phyloP scores from a whole-genome alignment of 2,329 filamentous ascomycete species.

The Xylariaceae sp. region DNA sequence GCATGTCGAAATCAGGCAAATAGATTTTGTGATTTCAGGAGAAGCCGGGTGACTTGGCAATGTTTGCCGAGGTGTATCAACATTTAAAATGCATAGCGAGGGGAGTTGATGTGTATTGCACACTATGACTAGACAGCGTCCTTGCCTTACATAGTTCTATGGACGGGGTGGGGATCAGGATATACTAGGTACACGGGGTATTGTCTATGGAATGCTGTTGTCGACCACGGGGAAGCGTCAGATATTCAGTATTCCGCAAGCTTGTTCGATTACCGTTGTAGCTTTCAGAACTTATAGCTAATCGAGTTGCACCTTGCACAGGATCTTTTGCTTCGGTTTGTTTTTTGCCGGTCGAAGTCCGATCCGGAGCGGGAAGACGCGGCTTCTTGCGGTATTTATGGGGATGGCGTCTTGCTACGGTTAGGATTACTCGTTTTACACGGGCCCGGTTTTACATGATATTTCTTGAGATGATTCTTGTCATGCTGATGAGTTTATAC shows the following conservation, averaged over 20 bases:
- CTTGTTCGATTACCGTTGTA: neutral
- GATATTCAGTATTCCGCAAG: neutral
- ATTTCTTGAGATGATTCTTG: neutral
- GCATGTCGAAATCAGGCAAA: slow-evolving; percentile 30
- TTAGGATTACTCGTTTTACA: neutral
- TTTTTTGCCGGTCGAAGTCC: neutral
- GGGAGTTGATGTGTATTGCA: slow-evolving; percentile 14
- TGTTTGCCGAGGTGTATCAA: slow-evolving; percentile 9
- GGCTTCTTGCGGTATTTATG: slow-evolving; percentile 6
- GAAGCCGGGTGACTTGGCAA: neutral
- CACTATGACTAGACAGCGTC: neutral
- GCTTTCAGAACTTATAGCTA: neutral
- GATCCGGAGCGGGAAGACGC: slow-evolving; percentile 8
- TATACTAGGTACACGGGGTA: neutral
- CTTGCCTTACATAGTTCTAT: neutral
- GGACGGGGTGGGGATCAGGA: neutral
- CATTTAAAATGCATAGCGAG: slow-evolving; percentile 24
- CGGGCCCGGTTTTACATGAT: neutral
- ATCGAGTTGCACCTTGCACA: neutral
- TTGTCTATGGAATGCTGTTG: neutral
- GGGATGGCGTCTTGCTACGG: neutral
- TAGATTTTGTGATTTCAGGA: slow-evolving; percentile 14
- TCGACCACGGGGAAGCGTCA: neutral
- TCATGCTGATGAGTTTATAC: too few species aligned
- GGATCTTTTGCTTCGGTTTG: neutral